Base-by-base conservation (phyloP, 2,329 filamentous ascomycete genomes). In the Diaporthe sp. region DNA sequence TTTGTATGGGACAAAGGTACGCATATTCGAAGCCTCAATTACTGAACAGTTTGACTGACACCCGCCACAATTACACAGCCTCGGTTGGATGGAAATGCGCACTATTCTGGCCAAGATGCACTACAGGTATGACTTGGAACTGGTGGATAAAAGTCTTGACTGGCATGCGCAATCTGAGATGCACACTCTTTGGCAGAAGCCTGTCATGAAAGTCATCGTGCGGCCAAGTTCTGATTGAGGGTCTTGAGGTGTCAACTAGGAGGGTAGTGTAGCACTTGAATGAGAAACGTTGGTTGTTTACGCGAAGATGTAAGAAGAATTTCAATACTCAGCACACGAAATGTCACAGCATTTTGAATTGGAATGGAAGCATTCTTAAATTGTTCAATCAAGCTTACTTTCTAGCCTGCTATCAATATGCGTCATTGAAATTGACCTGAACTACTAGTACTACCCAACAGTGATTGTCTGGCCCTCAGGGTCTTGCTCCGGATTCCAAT, bases 121-220 rank as follows among this genome's bases (percentile, higher is more conserved):
- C 9, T 74, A 28, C 63, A 71, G 25, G 42, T 74, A 71, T 39
- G 55, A 74, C 15, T 47, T 74, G 12, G 63, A 71, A 15, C 12
- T 58, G 22, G 53, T 61, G 17, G 34, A 74, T 20, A 9, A 34
- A 3, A 28, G 22, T 8, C 63, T 74, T 13, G 63, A 74, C 17
- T 74, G 72, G 72, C 72, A 74, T 74, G 37, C 51, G 3, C 53
- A 71, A 17, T 74, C 72, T 4, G 42, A 68, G 42, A 74, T 74
- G 72, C 65, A 74, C 25, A 74, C 72, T 5, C 53, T 74, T 9
- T 74, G 72, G 72, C 61, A 70, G 12, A 74, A 74, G 12, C 72
- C 72, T 22, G 31, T 10, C 5, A 53, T 73, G 28, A 58, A 57
- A 6, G 31, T 74, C 10, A 15, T 39, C 4, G 63, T 67, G 12